Conservation (phyloP, 441 rosid genomes). For the Aquilaria agallochum region DNA sequence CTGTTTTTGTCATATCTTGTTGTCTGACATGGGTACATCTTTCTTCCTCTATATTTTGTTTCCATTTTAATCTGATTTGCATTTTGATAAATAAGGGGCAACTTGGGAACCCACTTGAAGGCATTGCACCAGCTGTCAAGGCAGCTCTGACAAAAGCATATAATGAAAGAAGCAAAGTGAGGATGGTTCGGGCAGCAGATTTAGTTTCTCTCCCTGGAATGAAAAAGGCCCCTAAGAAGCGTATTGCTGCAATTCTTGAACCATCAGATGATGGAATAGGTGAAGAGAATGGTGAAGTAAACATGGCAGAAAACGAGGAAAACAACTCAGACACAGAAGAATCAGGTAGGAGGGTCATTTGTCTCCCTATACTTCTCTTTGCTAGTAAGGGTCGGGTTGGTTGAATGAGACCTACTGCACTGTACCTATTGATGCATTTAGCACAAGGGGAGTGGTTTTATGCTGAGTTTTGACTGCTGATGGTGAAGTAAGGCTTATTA, state of each 20-base stretch:
- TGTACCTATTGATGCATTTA: too few relatives aligned
- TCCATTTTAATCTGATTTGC: neutral
- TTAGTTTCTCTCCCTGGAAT: slow-evolving; percentile 76
- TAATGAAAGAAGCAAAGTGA: slow-evolving; percentile 60
- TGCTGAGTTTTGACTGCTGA: slow-evolving; percentile 1
- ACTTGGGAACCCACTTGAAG: slow-evolving; percentile 72
- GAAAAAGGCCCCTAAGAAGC: slow-evolving; percentile 81
- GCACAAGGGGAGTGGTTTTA: too few relatives aligned
- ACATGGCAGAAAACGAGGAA: slow-evolving; percentile 51
- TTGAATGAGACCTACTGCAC: too few relatives aligned
- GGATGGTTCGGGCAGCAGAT: slow-evolving; percentile 87
- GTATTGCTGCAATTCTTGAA: slow-evolving; percentile 77
- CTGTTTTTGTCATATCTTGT: neutral
- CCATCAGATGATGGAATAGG: slow-evolving; percentile 52
- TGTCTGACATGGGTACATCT: neutral
- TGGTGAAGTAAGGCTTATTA: neutral
- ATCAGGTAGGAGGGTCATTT: slow-evolving; percentile 39
- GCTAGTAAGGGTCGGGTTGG: too few relatives aligned
- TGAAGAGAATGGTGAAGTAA: slow-evolving; percentile 54
- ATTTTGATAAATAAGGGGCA: slow-evolving; percentile 50
- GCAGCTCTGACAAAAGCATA: slow-evolving; percentile 89
- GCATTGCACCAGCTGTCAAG: slow-evolving; percentile 79
- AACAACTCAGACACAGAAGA: slow-evolving; percentile 61
- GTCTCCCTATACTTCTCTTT: too few relatives aligned
- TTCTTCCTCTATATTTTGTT: neutral